Evolutionary conservation across 208 protist genomes (phyloP), one percentile per base, ranked within the genome.

Genomic region (Trypanosoma grayi): DNA sequence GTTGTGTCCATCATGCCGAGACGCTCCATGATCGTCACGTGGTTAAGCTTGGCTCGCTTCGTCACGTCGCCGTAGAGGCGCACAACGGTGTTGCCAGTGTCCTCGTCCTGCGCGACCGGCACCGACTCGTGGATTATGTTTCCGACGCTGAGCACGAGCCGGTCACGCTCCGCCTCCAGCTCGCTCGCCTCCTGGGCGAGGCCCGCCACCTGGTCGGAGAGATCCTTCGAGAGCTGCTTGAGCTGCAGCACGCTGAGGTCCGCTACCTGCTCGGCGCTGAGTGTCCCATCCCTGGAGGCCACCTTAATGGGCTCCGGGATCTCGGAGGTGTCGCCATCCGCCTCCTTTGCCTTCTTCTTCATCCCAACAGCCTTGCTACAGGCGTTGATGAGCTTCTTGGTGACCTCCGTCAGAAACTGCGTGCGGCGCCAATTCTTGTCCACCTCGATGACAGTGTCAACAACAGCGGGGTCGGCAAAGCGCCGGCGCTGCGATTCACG

Each of bases 41-140:
- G 97, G 52, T 95, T 94, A 28, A 91, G 60, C 50, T 82, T 82
- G 52, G 75, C 54, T 41, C 83, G 76, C 16, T 73, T 81, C 39
- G 80, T 87, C 22, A 86, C 72, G 44, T 97, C 90, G 44, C 94
- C 96, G 60, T 76, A 95, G 18, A 71, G 87, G 57, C 79, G 79
- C 30, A 97, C 86, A 53, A 95, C 67, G 16, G 67, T 60, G 77
- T 98, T 98, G 54, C 89, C 81, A 3, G 82, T 87, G 66, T 98
- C 92, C 75, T 99, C 98, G 75, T 99, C 90, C 54, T 98, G 69
- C 16, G 79, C 71, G 41, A 99, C 73, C 6, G 93, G 92, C 37
- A 99, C 97, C 6, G 75, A 85, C 58, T 98, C 94, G 73, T 98
- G 97, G 30, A 99, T 80, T 22, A 99, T 70, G 70, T 99, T 99